Evolutionary conservation across 768 basidiomycete genomes (phyloP).

Genomic region (Wakefieldia striispora): DNA sequence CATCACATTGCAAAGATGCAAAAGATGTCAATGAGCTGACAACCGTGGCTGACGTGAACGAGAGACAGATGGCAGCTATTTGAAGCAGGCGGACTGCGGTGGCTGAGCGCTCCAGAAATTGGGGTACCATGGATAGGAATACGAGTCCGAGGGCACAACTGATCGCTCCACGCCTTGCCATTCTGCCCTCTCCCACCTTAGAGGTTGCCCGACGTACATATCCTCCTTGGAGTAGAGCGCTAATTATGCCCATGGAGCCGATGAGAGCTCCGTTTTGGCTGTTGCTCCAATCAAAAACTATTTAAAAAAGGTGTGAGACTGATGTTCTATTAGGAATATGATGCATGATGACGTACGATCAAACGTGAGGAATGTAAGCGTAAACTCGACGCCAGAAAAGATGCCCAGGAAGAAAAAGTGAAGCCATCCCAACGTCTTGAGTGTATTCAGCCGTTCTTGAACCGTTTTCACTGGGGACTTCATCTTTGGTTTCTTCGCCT

Average conservation of each 20-base stretch:
- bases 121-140: conserved; percentile 72
- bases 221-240: conserved; percentile 88
- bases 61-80: conserved; percentile 78
- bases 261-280: conserved; percentile 85
- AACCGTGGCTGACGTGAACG: conserved; percentile 93
- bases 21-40: conserved; percentile 91
- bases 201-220: conserved; percentile 84
- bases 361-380: conserved; percentile 91
- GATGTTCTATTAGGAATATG: not conserved
- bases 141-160: conserved; percentile 70
- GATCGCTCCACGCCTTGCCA: conserved; percentile 79
- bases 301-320: not conserved
- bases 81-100: conserved; percentile 55
- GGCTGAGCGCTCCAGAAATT: conserved; percentile 39
- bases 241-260: conserved; percentile 85
- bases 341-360: conserved; percentile 54
- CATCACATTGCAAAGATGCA: conserved; percentile 90
- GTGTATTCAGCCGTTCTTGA: conserved; percentile 52
- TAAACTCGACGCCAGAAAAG: conserved; percentile 97
- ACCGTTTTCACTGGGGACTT: conserved; percentile 21
- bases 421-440: conserved; percentile 59
- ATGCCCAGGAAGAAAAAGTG: conserved; percentile 87
- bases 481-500: conserved; percentile 17
- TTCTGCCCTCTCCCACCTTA: conserved; percentile 72
- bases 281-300: conserved; percentile 89